Evolutionary conservation across 176 grass and related monocot genomes (phyloP).

Genomic region (Triticum monococcum): DNA sequence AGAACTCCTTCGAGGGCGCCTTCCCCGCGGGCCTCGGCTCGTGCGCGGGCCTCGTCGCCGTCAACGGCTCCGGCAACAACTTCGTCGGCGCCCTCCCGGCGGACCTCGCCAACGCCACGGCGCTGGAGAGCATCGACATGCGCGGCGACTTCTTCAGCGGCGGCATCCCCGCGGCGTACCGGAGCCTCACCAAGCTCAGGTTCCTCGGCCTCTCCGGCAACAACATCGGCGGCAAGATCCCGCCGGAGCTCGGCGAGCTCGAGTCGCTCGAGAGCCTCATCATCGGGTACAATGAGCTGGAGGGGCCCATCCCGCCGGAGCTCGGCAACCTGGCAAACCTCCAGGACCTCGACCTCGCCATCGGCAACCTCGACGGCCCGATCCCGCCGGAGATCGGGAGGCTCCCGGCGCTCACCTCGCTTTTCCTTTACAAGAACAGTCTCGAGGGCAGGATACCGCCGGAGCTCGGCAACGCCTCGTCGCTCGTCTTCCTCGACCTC

Average conservation of each 20-base stretch:
- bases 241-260: conserved; percentile 66
- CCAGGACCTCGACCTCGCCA: conserved; percentile 77
- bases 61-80: conserved; percentile 87
- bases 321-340: conserved; percentile 75
- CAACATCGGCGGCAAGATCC: conserved; percentile 86
- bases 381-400: conserved; percentile 75
- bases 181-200: conserved; percentile 68
- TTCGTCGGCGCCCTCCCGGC: conserved; percentile 65
- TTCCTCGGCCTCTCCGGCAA: conserved; percentile 88
- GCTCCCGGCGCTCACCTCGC: conserved; percentile 52
- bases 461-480: conserved; percentile 70
- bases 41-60: conserved; percentile 42
- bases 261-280: conserved; percentile 73
- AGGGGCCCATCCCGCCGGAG: conserved; percentile 73
- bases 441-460: conserved; percentile 61
- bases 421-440: conserved; percentile 82
- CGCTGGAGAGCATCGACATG: conserved; percentile 63
- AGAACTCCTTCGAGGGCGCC: conserved; percentile 67
- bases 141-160: conserved; percentile 83
- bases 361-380: conserved; percentile 61
- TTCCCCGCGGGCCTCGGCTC: conserved; percentile 75
- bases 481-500: conserved; percentile 68
- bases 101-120: conserved; percentile 73
- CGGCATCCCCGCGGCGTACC: conserved; percentile 61
- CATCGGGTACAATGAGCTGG: conserved; percentile 83